phyloP scores from a whole-genome alignment of 192 early-diverging fungal genomes.

The Linnemannia elongata region DNA sequence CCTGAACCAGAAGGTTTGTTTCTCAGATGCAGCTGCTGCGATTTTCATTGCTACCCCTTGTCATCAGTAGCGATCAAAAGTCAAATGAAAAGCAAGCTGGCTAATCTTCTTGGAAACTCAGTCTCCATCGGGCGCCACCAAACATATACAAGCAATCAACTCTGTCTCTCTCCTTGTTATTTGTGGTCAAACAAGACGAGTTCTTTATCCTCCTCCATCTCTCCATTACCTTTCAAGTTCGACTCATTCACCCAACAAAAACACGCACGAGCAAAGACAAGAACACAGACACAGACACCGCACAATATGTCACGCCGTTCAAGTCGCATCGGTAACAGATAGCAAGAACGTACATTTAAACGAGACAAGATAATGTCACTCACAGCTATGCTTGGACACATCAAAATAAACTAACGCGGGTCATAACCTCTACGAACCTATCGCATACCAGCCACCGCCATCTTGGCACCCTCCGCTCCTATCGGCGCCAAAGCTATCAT shows the following conservation, averaged over 20 bases:
- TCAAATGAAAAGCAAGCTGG: neutral
- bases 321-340: constrained; percentile 27
- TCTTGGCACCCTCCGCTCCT: neutral
- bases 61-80: neutral
- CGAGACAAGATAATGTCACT: neutral
- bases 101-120: neutral
- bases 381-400: neutral
- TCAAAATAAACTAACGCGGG: neutral
- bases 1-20: neutral
- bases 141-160: neutral
- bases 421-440: neutral
- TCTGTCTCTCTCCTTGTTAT: constrained; percentile 1
- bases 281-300: neutral
- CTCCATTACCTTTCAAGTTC: neutral
- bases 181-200: neutral
- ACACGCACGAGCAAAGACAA: neutral
- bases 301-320: constrained; percentile 36
- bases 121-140: constrained; percentile 22
- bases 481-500: neutral
- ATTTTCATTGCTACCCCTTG: neutral
- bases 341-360: no score
- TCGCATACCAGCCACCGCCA: neutral
- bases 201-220: neutral
- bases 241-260: neutral
- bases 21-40: neutral